phyloP scores from a whole-genome alignment of 768 basidiomycete species.

The Pulveroboletus sp. region DNA sequence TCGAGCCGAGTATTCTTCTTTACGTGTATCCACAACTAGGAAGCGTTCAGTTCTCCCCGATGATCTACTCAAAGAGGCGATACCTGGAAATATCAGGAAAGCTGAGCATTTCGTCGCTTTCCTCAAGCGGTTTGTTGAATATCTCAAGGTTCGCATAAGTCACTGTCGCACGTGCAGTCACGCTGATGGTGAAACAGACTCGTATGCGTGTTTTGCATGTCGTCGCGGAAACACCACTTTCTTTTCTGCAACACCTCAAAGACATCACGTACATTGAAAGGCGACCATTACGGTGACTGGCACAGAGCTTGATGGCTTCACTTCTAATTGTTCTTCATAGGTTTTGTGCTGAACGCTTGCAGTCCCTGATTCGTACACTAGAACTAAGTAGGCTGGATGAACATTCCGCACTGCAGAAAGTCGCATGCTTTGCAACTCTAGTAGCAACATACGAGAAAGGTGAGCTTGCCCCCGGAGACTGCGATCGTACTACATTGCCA shows the following conservation, averaged over 20 bases:
- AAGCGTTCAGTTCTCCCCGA: conserved; percentile 74
- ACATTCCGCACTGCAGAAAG: conserved; percentile 87
- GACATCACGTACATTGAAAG: conserved; percentile 98
- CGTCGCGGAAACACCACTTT: conserved; percentile 95
- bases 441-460: conserved; percentile 99
- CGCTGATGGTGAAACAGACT: conserved; percentile 52
- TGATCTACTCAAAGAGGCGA: conserved; percentile 89
- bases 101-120: conserved; percentile 99
- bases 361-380: conserved; percentile 89
- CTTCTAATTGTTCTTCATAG: conserved; percentile 37
- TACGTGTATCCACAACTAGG: not conserved
- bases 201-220: conserved; percentile 99
- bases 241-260: conserved; percentile 95
- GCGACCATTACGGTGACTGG: conserved; percentile 77
- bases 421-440: conserved; percentile 92
- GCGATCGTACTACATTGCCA: not conserved
- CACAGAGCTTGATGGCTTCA: not conserved
- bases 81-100: conserved; percentile 97
- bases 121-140: conserved; percentile 96
- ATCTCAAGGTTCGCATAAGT: conserved; percentile 69
- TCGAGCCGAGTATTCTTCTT: not conserved
- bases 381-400: conserved; percentile 90
- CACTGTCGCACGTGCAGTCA: not conserved
- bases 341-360: conserved; percentile 94
- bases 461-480: conserved; percentile 23